Evolutionary conservation across 148 eudicot genomes (phyloP), one percentile per base, ranked within the genome.

Genomic region (Camellia granthamiana): DNA sequence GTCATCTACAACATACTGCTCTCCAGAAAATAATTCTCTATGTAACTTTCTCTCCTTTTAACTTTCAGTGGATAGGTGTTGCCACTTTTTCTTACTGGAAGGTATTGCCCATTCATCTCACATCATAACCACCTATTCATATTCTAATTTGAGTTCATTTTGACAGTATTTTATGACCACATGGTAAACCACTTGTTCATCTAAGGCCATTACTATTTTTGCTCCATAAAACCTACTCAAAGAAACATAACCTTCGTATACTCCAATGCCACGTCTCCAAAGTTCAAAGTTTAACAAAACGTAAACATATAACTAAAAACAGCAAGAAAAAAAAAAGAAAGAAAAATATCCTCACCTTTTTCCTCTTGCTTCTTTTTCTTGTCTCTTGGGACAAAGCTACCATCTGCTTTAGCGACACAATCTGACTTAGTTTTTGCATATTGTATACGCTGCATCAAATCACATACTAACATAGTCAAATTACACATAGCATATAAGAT

Each of bases 371-470:
- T 96, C 90, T 82, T 96, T 87, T 89, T 92, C 87, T 91, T 93
- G 58, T 92, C 97, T 82, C 84, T 85, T 44, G 89, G 90, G 58
- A 87, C 87, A 84, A 41, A 93, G 72, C 91, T 86, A 6, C 92
- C 97, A 84, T 96, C 99, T 30, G 88, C 98, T 88, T 92, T 96
- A 56, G 97, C 98, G 58, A 96, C 83, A 77, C 95, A 90, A 84
- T 96, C 98, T 43, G 99, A 93, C 86, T 96, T 93, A 41, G 86
- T 23, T 87, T 93, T 96, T 16, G 99, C 98, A 88, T 96, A 96
- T 83, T 96, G 98, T 79, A 96, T 91, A 78, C 98, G 88, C 99
- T 96, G 91, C 83, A 87, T 77, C 5, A 72, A 56, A 61, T 14
- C 10, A 18, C 18, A 21, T 19, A 38, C 61, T 42, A 38, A 38